phyloP scores from a whole-genome alignment of 2,329 filamentous ascomycete species.

The Helminthosporium solani region DNA sequence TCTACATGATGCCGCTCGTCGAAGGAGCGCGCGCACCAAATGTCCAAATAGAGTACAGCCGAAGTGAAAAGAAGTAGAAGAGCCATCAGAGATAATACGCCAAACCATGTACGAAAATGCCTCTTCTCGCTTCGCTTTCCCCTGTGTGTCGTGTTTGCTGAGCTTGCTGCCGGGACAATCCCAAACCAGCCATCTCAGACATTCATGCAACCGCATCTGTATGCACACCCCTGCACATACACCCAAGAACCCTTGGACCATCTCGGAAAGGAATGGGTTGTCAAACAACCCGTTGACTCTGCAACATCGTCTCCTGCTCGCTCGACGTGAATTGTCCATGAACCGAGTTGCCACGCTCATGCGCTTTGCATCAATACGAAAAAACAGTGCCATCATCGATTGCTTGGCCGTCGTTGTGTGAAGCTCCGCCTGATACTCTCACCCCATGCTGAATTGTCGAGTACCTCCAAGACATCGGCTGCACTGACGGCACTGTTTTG shows the following conservation, averaged over 20 bases:
- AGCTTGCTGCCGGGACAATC: slow-evolving; percentile 11
- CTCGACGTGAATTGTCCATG: too few species aligned
- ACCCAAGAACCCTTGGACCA: background rate
- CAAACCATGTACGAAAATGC: slow-evolving; percentile 1
- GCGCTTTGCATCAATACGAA: too few species aligned
- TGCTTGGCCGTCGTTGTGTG: slow-evolving; percentile 58
- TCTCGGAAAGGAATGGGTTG: too few species aligned
- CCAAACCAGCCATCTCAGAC: slow-evolving; percentile 23
- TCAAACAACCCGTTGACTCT: too few species aligned
- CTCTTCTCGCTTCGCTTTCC: slow-evolving; percentile 2
- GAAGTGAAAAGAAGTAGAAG: slow-evolving; percentile 1
- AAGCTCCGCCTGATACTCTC: slow-evolving; percentile 89
- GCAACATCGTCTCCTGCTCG: too few species aligned
- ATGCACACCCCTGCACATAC: slow-evolving; percentile 17
- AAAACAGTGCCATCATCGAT: slow-evolving; percentile 11
- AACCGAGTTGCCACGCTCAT: too few species aligned
- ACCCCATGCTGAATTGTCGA: slow-evolving; percentile 90
- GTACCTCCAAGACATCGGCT: slow-evolving; percentile 76
- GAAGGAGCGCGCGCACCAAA: slow-evolving; percentile 3
- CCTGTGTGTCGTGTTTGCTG: slow-evolving; percentile 4
- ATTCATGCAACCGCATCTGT: slow-evolving; percentile 34
- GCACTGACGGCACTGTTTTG: slow-evolving; percentile 71
- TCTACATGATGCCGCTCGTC: background rate
- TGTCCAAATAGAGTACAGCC: slow-evolving; percentile 4
- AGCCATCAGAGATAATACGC: slow-evolving; percentile 3